Conservation (phyloP, 2,329 filamentous ascomycete species). For the Pestalotiopsis sp. region DNA sequence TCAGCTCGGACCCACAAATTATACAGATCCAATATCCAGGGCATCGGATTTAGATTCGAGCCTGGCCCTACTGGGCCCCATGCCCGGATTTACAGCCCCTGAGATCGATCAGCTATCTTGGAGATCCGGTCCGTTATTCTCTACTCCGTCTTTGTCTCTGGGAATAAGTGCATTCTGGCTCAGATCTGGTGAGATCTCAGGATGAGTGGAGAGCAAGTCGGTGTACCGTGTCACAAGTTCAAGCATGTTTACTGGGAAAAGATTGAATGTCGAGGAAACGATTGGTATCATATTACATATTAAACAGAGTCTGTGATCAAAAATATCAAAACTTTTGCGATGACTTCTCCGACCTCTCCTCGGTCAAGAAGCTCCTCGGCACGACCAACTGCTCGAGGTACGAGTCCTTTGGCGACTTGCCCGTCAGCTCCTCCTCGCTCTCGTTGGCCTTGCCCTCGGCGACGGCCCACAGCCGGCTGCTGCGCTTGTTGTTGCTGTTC, state of each 20-base stretch:
- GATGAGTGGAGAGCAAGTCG: no score
- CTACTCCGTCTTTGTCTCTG: no score
- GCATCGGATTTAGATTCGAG: no score
- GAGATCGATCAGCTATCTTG: no score
- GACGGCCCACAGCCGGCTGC: not conserved
- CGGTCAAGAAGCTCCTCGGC: not conserved
- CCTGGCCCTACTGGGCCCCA: no score
- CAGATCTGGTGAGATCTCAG: no score
- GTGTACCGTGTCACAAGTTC: no score
- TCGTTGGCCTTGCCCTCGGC: not conserved
- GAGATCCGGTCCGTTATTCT: no score
- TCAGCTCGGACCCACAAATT: not conserved
- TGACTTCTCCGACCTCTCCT: not conserved
- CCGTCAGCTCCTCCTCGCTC: slow-evolving; percentile 8
- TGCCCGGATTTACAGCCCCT: no score
- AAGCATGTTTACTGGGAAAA: no score
- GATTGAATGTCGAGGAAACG: no score
- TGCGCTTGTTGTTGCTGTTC: not conserved
- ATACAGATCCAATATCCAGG: not conserved
- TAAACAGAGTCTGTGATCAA: not conserved
- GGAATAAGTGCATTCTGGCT: no score
- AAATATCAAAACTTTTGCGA: slow-evolving; percentile 6
- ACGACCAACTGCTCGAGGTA: not conserved
- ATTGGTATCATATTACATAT: not conserved
- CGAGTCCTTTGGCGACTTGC: slow-evolving; percentile 5